phyloP scores from a whole-genome alignment of 2,329 filamentous ascomycete genomes.

The Tolypocladium inflatum region DNA sequence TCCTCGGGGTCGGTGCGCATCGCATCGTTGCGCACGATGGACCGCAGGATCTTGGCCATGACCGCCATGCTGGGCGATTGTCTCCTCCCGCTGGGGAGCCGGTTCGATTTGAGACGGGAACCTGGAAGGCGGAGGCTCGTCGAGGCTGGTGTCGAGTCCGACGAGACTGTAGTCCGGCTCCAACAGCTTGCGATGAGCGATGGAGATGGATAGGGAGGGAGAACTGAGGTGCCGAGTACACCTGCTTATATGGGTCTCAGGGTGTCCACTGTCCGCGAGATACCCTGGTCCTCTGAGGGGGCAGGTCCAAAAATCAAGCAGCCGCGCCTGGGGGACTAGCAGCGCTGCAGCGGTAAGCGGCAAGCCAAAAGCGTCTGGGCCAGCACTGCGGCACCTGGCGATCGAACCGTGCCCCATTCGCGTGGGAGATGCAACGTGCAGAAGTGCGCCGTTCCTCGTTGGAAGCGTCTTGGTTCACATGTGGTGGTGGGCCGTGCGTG shows the following conservation, averaged over 20 bases:
- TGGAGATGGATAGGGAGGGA: background rate
- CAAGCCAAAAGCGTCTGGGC: background rate
- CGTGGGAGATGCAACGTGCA: background rate
- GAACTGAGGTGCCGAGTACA: background rate
- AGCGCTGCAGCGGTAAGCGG: background rate
- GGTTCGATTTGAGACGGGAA: background rate
- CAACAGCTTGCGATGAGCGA: background rate
- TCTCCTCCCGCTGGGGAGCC: background rate
- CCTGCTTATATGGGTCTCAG: background rate
- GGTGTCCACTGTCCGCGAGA: background rate
- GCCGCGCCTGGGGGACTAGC: background rate
- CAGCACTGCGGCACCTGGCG: background rate
- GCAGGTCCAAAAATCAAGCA: background rate
- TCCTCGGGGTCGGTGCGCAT: conserved; percentile 58
- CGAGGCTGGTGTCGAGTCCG: background rate
- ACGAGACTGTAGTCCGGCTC: background rate
- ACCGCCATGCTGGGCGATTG: conserved; percentile 25
- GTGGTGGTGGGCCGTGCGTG: background rate
- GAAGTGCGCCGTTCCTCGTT: background rate
- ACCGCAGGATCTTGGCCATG: conserved; percentile 35
- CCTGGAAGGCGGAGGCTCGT: background rate
- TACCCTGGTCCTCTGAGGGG: background rate
- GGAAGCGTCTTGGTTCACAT: background rate
- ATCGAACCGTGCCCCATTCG: background rate
- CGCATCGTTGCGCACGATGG: conserved; percentile 58